Evolutionary conservation across 202 grass and related monocot genomes (phyloP).

Genomic region (Sporobolus alterniflorus): DNA sequence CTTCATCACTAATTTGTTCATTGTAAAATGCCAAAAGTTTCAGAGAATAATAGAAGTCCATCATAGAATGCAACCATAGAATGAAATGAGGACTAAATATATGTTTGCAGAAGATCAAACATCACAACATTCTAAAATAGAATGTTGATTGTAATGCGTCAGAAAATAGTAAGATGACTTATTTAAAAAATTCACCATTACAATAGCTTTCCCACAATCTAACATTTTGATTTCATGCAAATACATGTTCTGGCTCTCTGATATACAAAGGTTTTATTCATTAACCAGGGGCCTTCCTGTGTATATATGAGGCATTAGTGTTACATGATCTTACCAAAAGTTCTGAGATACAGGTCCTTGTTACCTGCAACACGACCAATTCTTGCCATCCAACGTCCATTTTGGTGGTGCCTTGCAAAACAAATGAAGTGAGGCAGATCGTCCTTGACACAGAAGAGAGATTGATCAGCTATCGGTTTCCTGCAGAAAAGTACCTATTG

Average conservation of each 20-base stretch:
- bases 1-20: background rate
- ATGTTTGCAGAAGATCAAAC: background rate
- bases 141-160: background rate
- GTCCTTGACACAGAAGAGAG: background rate
- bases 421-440: conserved; percentile 18
- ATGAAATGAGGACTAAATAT: background rate
- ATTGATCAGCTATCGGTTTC: background rate
- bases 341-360: conserved; percentile 97
- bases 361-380: conserved; percentile 96
- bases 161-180: background rate
- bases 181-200: background rate
- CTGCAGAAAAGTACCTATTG: conserved; percentile 58
- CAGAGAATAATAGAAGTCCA: background rate
- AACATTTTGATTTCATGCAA: no score
- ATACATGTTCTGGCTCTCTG: no score
- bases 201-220: background rate
- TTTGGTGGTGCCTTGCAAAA: conserved; percentile 80
- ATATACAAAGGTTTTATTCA: background rate
- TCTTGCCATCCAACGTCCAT: conserved; percentile 95
- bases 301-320: background rate
- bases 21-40: background rate
- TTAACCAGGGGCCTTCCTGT: background rate
- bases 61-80: background rate
- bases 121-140: background rate
- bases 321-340: conserved; percentile 64